A percentile compares a stretch with the other conserved stretches of the same genome.
These are phyloP conservation scores for Davidsoniella neocaledoniae DNA, from an alignment of 2,329 filamentous ascomycete genomes.

Conservation along the genomic window DNA sequence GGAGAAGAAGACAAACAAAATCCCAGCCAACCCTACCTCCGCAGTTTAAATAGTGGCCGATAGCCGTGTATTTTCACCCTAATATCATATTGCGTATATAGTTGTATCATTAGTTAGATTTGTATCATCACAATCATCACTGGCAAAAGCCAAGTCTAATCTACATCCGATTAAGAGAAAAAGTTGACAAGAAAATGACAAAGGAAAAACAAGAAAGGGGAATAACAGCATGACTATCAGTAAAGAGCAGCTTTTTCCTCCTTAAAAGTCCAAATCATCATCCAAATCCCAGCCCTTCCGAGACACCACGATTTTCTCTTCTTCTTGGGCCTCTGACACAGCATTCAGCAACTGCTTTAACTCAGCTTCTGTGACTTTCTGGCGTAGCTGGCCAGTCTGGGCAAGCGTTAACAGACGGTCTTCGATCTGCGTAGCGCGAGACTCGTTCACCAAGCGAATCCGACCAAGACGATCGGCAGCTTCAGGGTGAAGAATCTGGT, in stretches of 20 bases:
- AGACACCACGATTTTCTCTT: conserved; percentile 75
- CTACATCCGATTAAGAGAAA: neutral
- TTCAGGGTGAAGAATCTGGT: conserved; percentile 86
- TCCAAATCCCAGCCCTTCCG: conserved; percentile 76
- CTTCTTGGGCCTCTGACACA: conserved; percentile 60
- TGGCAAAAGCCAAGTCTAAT: neutral
- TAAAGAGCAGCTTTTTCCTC: conserved; percentile 11
- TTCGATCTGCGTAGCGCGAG: conserved; percentile 77
- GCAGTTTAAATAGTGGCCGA: neutral
- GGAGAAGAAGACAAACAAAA: conserved; percentile 35
- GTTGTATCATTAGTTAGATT: no score
- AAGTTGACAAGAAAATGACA: neutral
- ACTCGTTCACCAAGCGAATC: conserved; percentile 89
- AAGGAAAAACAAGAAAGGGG: neutral
- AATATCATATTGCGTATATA: neutral
- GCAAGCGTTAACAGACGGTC: conserved; percentile 86
- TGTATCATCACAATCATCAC: neutral
- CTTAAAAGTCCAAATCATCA: conserved; percentile 51
- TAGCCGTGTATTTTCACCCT: neutral
- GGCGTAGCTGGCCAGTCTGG: conserved; percentile 66
- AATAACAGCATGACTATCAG: neutral
- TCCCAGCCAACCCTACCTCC: neutral
- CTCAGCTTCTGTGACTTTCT: conserved; percentile 82
- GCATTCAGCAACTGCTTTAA: conserved; percentile 81
- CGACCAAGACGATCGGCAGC: conserved; percentile 84